A percentile compares a stretch with the other conserved stretches of the same genome.
Conservation (phyloP, 2,329 filamentous ascomycete genomes). For the Colletotrichum eremochloae region DNA sequence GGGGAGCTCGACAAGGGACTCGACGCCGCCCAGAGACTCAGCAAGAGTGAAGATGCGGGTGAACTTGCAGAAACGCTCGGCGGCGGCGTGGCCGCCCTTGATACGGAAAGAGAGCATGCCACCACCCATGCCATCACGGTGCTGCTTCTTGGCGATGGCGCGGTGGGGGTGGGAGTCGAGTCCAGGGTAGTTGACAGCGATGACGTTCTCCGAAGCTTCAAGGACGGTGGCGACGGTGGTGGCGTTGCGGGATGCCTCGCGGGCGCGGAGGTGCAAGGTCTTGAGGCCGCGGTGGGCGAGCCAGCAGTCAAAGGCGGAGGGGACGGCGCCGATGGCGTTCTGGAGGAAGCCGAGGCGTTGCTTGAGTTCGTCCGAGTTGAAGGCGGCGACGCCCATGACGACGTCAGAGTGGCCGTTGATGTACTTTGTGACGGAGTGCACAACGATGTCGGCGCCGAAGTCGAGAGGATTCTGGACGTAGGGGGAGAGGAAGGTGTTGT, state of each 20-base stretch:
- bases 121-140: constrained; percentile 93
- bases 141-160: constrained; percentile 87
- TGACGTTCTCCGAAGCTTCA: constrained; percentile 83
- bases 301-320: constrained; percentile 97
- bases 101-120: constrained; percentile 98
- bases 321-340: constrained; percentile 96
- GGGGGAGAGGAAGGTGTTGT: constrained; percentile 97
- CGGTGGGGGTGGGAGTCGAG: constrained; percentile 89
- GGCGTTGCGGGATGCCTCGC: constrained; percentile 87
- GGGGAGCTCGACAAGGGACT: constrained; percentile 91
- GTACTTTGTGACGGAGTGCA: constrained; percentile 98
- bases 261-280: constrained; percentile 92
- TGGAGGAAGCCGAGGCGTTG: constrained; percentile 89
- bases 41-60: constrained; percentile 94
- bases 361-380: constrained; percentile 87
- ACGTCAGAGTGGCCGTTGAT: constrained; percentile 98
- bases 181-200: constrained; percentile 95
- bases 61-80: constrained; percentile 90
- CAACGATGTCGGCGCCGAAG: constrained; percentile 95
- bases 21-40: constrained; percentile 91
- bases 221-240: constrained; percentile 81
- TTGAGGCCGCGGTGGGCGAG: constrained; percentile 97
- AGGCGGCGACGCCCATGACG: constrained; percentile 96
- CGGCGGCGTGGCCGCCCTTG: constrained; percentile 85
- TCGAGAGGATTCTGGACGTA: constrained; percentile 97